Base-by-base conservation (phyloP, 108 stramenopile genomes). In the Pseudonitzschia multiseries region DNA sequence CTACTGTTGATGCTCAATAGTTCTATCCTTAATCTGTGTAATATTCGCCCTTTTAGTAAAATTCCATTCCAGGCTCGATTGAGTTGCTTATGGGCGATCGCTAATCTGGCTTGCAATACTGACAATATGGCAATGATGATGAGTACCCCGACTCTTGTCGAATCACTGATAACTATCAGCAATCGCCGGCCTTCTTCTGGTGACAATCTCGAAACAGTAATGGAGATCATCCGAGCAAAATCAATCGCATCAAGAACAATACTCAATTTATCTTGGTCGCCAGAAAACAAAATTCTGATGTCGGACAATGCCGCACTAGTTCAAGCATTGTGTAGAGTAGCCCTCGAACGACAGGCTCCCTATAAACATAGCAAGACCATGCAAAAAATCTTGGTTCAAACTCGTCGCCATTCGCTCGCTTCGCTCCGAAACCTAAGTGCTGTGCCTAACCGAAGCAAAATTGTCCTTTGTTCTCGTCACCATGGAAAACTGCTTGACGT, bases 51-150 rank as follows among this genome's bases (percentile, higher is more conserved):
- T 2, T 70, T 74, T 50, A 60, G 46, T 15, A 29, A 29, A 0
- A 63, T 89, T 15, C 85, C 88, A 1, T 78, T 70, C 33, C 79
- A 89, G 65, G 76, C 82, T 12, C 68, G 88, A 14, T 57, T 89
- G 6, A 82, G 83, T 48, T 81, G 79, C 36, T 61, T 89, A 26
- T 89, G 88, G 88, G 77, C 75, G 4, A 76, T 89, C 42, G 85
- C 85, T 27, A 85, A 85, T 31, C 66, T 89, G n/a, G 88, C 84
- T 13, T 89, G 88, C 70, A 83, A 85, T 72, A 54, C 79, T 43
- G 83, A 89, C 21, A 89, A 86, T 54, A 89, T 89, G 88, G 72
- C 76, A 41, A 84, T 86, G 83, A 86, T 89, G 85, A 79, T 82
- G 10, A 69, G 73, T 28, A 71, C 79, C n/a, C 85, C 85, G 36